phyloP scores from a whole-genome alignment of 352 stramenopile species.

The Thalassiosira livingstoniorum region DNA sequence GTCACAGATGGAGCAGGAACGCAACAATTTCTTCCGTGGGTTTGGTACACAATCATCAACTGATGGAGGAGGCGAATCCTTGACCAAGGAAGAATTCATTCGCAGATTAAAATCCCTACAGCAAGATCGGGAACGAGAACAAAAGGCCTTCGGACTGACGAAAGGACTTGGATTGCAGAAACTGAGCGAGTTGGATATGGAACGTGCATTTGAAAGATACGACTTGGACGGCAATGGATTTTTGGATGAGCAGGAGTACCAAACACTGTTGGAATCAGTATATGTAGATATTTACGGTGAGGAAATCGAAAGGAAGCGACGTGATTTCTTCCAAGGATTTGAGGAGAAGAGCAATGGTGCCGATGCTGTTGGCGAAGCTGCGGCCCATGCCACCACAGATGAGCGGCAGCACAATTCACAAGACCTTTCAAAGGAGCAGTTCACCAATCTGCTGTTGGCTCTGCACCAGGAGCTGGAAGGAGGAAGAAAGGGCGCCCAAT shows the following conservation, averaged over 20 bases:
- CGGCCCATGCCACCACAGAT: too few relatives aligned
- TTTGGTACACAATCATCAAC: too few relatives aligned
- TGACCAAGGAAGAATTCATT: conserved; percentile 51
- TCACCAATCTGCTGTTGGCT: conserved; percentile 42
- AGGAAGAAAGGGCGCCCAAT: conserved; percentile 39
- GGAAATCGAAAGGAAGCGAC: conserved; percentile 49
- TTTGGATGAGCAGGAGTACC: conserved; percentile 47
- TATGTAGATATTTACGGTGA: conserved; percentile 46
- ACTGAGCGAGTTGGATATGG: conserved; percentile 35
- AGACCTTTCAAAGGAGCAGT: conserved; percentile 53
- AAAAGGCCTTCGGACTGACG: conserved; percentile 52
- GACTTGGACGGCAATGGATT: conserved; percentile 51
- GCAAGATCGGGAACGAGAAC: conserved; percentile 39
- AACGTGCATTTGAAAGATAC: conserved; percentile 38
- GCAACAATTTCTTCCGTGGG: conserved; percentile 52
- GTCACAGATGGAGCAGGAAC: conserved; percentile 42
- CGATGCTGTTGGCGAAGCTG: conserved; percentile 16
- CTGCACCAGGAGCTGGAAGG: conserved; percentile 51
- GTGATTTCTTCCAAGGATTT: conserved; percentile 49
- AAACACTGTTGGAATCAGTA: conserved; percentile 37
- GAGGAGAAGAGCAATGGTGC: conserved; percentile 20
- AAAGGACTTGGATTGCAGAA: conserved; percentile 30
- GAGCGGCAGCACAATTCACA: too few relatives aligned
- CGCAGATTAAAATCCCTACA: conserved; percentile 36
- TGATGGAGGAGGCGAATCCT: conserved; percentile 7